Evolutionary conservation across 2,329 filamentous ascomycete species (phyloP).

Genomic region (Mollisiaceae sp.): DNA sequence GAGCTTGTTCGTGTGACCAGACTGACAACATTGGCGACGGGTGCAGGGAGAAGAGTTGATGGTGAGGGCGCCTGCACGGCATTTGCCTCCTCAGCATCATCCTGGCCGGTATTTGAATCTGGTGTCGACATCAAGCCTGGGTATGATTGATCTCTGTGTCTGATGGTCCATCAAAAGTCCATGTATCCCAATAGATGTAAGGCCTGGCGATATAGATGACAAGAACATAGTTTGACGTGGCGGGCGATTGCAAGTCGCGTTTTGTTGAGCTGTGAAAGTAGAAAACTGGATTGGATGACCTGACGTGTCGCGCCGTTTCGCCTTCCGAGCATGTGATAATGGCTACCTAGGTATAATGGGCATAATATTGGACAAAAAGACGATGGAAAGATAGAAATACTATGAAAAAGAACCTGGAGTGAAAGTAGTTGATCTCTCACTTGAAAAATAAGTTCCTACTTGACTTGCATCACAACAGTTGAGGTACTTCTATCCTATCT

Average conservation of each 20-base stretch:
- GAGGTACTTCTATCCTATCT: not conserved
- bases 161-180: not conserved
- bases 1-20: constrained; percentile 65
- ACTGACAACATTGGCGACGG: constrained; percentile 64
- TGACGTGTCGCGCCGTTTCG: constrained; percentile 28
- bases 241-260: constrained; percentile 13
- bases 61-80: not conserved
- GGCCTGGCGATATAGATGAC: not conserved
- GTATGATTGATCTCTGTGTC: not conserved
- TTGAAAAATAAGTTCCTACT: not conserved
- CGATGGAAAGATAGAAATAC: not conserved
- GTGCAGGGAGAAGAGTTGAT: constrained; percentile 54
- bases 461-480: not conserved
- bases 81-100: constrained; percentile 23
- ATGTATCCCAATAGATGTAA: not conserved
- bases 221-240: constrained; percentile 23
- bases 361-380: not conserved
- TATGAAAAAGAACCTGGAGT: not conserved
- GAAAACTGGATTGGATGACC: constrained; percentile 52
- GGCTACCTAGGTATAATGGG: no score
- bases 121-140: not conserved
- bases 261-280: constrained; percentile 23
- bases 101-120: constrained; percentile 29
- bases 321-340: constrained; percentile 36
- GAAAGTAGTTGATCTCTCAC: not conserved